A percentile compares a stretch with the other conserved stretches of the same genome.
phyloP scores from a whole-genome alignment of 2,329 filamentous ascomycete genomes.

The Hymenoscyphus infarciens region DNA sequence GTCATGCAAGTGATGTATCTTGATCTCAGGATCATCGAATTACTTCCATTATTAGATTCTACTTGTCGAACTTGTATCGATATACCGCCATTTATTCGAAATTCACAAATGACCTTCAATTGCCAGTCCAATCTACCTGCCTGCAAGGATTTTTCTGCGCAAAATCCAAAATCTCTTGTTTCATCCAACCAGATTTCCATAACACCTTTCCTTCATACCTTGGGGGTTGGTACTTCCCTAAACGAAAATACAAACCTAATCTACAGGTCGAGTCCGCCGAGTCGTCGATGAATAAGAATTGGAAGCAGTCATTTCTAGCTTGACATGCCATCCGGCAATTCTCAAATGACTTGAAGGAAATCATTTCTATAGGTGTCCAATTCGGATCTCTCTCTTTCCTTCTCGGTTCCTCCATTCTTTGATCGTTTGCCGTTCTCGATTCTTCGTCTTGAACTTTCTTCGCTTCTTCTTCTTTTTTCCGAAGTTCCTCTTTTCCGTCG shows the following conservation, averaged over 20 bases:
- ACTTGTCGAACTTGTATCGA: too few relatives aligned
- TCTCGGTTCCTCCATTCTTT: not conserved
- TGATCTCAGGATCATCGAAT: too few relatives aligned
- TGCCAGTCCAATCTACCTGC: slow-evolving; percentile 12
- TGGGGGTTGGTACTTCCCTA: not conserved
- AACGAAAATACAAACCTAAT: not conserved
- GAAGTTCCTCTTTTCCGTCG: not conserved
- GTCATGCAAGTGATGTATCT: too few relatives aligned
- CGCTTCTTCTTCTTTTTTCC: not conserved
- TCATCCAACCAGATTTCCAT: slow-evolving; percentile 21
- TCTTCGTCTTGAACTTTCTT: not conserved
- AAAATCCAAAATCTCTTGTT: slow-evolving; percentile 20
- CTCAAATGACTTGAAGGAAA: slow-evolving; percentile 41
- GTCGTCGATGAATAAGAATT: slow-evolving; percentile 34
- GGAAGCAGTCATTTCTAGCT: slow-evolving; percentile 34
- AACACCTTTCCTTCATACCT: not conserved
- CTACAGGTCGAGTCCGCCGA: slow-evolving; percentile 4
- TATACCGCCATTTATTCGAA: not conserved
- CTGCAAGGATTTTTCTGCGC: slow-evolving; percentile 17
- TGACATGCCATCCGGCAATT: slow-evolving; percentile 50
- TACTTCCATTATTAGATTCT: too few relatives aligned
- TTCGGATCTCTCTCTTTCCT: not conserved
- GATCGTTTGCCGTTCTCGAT: not conserved
- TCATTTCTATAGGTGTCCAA: slow-evolving; percentile 37
- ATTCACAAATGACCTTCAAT: not conserved